Evolutionary conservation across 2,329 filamentous ascomycete genomes (phyloP).

Genomic region (Cucurbitaria berberidis): DNA sequence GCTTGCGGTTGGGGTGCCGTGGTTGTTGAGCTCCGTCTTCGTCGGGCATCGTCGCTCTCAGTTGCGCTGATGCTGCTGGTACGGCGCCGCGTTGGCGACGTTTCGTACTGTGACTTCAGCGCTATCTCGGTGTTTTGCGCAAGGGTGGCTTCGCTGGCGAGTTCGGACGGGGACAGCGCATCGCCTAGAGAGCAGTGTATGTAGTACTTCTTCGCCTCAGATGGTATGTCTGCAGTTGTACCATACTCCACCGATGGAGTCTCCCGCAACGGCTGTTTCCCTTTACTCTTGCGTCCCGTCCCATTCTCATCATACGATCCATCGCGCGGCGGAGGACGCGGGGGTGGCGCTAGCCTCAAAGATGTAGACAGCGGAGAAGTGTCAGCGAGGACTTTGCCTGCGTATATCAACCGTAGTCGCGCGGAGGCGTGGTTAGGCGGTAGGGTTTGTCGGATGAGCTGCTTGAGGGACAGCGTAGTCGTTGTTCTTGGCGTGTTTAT

Average conservation of each 20-base stretch:
- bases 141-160: constrained; percentile 68
- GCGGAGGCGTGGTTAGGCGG: constrained; percentile 66
- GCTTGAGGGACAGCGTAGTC: constrained; percentile 80
- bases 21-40: constrained; percentile 32
- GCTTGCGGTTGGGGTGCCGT: constrained; percentile 70
- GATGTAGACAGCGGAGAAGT: constrained; percentile 69
- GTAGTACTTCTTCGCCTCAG: constrained; percentile 68
- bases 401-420: constrained; percentile 86
- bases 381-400: constrained; percentile 85
- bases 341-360: constrained; percentile 67
- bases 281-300: constrained; percentile 61
- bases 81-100: constrained; percentile 16
- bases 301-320: constrained; percentile 27
- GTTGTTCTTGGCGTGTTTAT: constrained; percentile 71
- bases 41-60: constrained; percentile 13
- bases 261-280: constrained; percentile 67
- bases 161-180: constrained; percentile 70
- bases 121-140: constrained; percentile 49
- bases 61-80: constrained; percentile 20
- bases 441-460: constrained; percentile 76
- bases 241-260: constrained; percentile 37
- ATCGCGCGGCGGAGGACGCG: constrained; percentile 47
- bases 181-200: constrained; percentile 94
- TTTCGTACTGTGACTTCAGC: constrained; percentile 38
- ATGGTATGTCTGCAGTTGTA: constrained; percentile 21